Evolutionary conservation across 1,139 yeast species (phyloP), one percentile per base, ranked within the genome.

Genomic region (Lodderomyces theae): DNA sequence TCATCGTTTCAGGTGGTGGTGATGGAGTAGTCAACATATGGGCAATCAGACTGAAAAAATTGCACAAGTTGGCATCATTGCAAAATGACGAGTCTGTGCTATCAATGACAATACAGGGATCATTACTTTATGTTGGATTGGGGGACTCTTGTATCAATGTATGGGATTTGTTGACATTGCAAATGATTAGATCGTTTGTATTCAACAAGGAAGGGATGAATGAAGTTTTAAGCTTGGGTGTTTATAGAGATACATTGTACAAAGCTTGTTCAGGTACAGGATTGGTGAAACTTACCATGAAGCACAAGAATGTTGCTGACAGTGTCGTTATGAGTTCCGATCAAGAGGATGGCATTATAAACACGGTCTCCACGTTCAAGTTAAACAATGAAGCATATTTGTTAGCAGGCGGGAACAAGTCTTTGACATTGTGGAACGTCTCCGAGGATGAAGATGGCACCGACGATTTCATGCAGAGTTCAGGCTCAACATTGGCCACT

Each of bases 1-100:
- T 38, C 36, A 54, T 71, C 36, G 56, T 67, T 3, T 61, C 71
- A 28, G 94, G 95, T 24, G 96, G 96, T 38, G 97, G 97, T 38
- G 97, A 92, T 61, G 97, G 97, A 0, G 55, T 77, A 2, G 77
- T 86, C 18, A 86, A 86, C 51, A 61, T 89, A 11, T 92, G 98
- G 98, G 67, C 69, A 1, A 46, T 67, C 17, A 26, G 42, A 3
- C 21, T 42, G 3, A 42, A 50, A 21, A 38, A 30, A 2, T 41
- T 50, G 15, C 46, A 24, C 28, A 58, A 58, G 34, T 46, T 71
- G 30, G 63, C 70, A 28, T 63, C 76, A 8, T 61, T 88, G 37
- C 82, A 80, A 38, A 84, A 86, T 51, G 80, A 79, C 3, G 87
- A 81, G 30, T 77, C 87, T 4, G 80, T 88, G 6, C 64, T 87